phyloP scores from a whole-genome alignment of 1,284 basidiomycete species.

The Trametes polyzona region DNA sequence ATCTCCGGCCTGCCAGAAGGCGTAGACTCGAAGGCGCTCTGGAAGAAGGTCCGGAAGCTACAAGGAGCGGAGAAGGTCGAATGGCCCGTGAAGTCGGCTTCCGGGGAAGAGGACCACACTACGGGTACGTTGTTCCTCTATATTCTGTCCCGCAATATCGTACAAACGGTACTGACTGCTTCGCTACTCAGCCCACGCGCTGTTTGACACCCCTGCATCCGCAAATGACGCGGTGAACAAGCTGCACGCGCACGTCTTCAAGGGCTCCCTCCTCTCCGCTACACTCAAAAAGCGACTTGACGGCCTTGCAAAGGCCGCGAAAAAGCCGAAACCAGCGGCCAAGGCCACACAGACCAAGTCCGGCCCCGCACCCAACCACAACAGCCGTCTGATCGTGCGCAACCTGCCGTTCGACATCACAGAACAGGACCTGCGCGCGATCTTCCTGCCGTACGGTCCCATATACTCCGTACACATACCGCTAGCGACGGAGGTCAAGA shows the following conservation, averaged over 20 bases:
- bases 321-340: slow-evolving; percentile 32
- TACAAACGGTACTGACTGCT: background rate
- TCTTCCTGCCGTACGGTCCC: slow-evolving; percentile 90
- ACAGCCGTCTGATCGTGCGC: slow-evolving; percentile 88
- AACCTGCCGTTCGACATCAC: slow-evolving; percentile 87
- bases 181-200: slow-evolving; percentile 68
- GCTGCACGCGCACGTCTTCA: slow-evolving; percentile 94
- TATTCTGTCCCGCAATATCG: slow-evolving; percentile 25
- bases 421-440: slow-evolving; percentile 84
- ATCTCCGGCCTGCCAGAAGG: slow-evolving; percentile 74
- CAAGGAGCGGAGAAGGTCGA: slow-evolving; percentile 72
- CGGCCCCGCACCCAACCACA: slow-evolving; percentile 60
- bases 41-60: slow-evolving; percentile 89
- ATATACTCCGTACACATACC: slow-evolving; percentile 89
- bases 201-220: slow-evolving; percentile 75
- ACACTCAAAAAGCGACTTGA: slow-evolving; percentile 90
- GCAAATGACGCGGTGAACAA: slow-evolving; percentile 80
- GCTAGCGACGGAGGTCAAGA: slow-evolving; percentile 33
- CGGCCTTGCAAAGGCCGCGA: slow-evolving; percentile 58
- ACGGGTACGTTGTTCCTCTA: slow-evolving; percentile 32
- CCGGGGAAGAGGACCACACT: slow-evolving; percentile 46
- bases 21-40: slow-evolving; percentile 75
- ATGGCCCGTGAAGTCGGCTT: slow-evolving; percentile 61
- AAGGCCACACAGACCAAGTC: slow-evolving; percentile 33
- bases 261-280: slow-evolving; percentile 86